A percentile compares a stretch with the other conserved stretches of the same genome.
These are phyloP conservation scores for Phytophthora pseudosyringae DNA, from an alignment of 352 stramenopile species.

Conservation along the genomic window DNA sequence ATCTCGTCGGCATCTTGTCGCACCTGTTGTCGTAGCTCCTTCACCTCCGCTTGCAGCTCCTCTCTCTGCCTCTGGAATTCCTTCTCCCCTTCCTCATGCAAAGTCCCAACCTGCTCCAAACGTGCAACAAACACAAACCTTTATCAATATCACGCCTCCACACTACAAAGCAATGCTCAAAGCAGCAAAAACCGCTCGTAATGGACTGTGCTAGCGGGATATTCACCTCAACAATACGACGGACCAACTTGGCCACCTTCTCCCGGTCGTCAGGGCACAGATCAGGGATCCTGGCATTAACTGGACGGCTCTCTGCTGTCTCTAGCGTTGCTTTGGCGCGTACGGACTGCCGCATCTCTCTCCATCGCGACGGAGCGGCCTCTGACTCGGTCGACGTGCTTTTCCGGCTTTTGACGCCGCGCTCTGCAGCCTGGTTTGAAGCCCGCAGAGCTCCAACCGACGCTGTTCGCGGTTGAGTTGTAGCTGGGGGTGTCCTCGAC, in stretches of 20 bases:
- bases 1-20: conserved; percentile 56
- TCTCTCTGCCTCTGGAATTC: conserved; percentile 51
- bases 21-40: conserved; percentile 51
- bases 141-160: conserved; percentile 9
- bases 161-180: neutral
- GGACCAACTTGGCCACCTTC: conserved; percentile 83
- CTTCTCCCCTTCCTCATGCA: conserved; percentile 65
- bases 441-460: neutral
- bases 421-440: conserved; percentile 28
- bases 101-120: conserved; percentile 40
- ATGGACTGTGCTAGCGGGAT: neutral
- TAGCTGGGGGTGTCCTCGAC: conserved; percentile 13
- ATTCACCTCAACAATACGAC: conserved; percentile 70
- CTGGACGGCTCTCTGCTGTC: conserved; percentile 19
- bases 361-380: conserved; percentile 58
- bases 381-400: conserved; percentile 4
- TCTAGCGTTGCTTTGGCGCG: conserved; percentile 62
- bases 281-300: conserved; percentile 64
- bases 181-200: conserved; percentile 5
- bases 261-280: conserved; percentile 78
- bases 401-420: conserved; percentile 8
- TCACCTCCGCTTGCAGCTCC: conserved; percentile 55
- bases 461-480: neutral
- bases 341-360: conserved; percentile 70
- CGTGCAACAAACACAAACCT: neutral